Conservation (phyloP, 768 basidiomycete species). For the Amanita subjunquillea region DNA sequence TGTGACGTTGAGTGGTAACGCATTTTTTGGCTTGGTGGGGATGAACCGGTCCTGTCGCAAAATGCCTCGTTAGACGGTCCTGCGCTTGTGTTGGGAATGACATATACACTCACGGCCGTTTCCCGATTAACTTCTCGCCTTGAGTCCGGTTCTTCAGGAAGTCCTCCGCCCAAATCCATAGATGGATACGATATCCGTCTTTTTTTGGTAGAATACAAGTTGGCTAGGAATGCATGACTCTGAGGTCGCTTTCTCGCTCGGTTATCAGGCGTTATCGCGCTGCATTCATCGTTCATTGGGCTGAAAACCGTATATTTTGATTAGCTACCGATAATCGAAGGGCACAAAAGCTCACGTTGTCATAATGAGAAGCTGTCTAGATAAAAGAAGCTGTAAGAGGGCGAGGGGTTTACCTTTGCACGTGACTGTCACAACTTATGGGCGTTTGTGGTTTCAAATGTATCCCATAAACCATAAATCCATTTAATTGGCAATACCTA, state of each 20-base stretch:
- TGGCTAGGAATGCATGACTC: slow-evolving; percentile 3
- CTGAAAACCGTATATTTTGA: not conserved
- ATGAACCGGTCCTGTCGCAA: slow-evolving; percentile 47
- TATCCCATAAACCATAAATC: not conserved
- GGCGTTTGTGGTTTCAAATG: not conserved
- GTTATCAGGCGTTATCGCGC: slow-evolving; percentile 1
- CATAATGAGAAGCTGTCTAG: not conserved
- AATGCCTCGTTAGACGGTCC: not conserved
- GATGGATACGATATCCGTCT: slow-evolving; percentile 13
- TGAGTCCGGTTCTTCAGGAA: slow-evolving; percentile 5
- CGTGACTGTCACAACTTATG: not conserved
- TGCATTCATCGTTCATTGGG: not conserved
- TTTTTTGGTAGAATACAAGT: slow-evolving; percentile 11
- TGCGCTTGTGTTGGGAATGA: not conserved
- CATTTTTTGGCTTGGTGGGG: slow-evolving; percentile 35
- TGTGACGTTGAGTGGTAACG: slow-evolving; percentile 48
- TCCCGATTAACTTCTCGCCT: not conserved
- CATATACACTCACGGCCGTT: slow-evolving; percentile 8
- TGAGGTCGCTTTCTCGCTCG: slow-evolving; percentile 1
- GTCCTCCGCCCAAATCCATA: slow-evolving; percentile 9
- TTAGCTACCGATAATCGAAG: not conserved
- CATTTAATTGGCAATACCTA: not conserved
- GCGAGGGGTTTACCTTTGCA: not conserved
- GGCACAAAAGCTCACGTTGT: not conserved
- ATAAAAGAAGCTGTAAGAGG: too few species aligned